Percentiles rank a stretch among this genome's conserved stretches.
These are phyloP conservation scores for Cardamine occulta DNA, from an alignment of 345 rosid species.

Conservation along the genomic window DNA sequence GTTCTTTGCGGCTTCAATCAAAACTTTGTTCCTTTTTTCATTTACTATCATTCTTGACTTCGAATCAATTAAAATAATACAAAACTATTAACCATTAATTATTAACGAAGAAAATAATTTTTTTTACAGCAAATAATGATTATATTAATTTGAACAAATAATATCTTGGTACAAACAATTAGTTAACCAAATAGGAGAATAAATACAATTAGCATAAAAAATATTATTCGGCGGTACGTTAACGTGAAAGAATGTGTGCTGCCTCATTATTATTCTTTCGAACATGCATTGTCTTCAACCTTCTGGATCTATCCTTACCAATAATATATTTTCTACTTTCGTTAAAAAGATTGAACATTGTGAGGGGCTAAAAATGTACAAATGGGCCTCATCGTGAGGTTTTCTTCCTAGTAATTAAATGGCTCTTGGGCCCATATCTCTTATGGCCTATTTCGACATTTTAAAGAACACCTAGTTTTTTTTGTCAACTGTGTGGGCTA, in stretches of 20 bases:
- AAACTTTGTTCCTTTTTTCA: not conserved
- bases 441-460: not conserved
- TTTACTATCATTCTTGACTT: not conserved
- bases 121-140: too few relatives aligned
- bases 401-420: not conserved
- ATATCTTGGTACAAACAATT: too few relatives aligned
- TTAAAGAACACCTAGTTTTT: not conserved
- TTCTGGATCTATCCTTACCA: too few relatives aligned
- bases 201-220: too few relatives aligned
- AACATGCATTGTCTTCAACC: too few relatives aligned
- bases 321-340: not conserved
- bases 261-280: too few relatives aligned
- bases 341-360: not conserved
- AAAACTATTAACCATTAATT: not conserved
- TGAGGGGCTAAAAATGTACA: not conserved
- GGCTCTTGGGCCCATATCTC: not conserved
- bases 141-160: too few relatives aligned
- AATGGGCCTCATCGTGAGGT: not conserved
- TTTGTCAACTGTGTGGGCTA: too few relatives aligned
- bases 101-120: not conserved
- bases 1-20: slow-evolving; percentile 13
- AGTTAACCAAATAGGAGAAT: too few relatives aligned
- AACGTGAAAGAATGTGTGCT: too few relatives aligned
- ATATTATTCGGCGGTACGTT: too few relatives aligned
- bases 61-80: slow-evolving; percentile 10